Conservation (phyloP, 139 green algal genomes). For the Chloropicon primus region DNA sequence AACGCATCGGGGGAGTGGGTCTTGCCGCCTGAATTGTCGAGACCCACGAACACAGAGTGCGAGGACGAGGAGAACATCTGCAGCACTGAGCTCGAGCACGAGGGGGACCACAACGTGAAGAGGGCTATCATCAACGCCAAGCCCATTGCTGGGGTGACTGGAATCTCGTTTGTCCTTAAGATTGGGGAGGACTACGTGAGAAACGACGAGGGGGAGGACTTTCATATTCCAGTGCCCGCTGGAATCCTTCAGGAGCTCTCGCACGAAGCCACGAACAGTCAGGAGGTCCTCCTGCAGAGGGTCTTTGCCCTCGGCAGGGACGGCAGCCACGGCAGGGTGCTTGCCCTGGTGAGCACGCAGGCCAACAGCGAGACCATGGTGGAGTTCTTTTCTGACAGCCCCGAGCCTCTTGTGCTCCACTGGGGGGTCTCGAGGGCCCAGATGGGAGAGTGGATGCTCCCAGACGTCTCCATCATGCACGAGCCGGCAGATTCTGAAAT, state of each 20-base stretch:
- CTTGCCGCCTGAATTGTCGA: not conserved
- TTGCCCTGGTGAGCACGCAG: conserved; percentile 1
- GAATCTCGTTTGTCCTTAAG: conserved; percentile 7
- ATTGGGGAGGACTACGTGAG: not conserved
- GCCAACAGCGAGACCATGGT: not conserved
- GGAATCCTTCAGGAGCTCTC: conserved; percentile 10
- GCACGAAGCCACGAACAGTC: not conserved
- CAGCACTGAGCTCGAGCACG: not conserved
- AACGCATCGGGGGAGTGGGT: not conserved
- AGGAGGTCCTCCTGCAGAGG: not conserved
- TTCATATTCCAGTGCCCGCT: conserved; percentile 1
- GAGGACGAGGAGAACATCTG: not conserved
- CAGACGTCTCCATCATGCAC: not conserved
- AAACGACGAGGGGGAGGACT: conserved; percentile 3
- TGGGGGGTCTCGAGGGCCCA: conserved; percentile 5
- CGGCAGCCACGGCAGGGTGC: not conserved
- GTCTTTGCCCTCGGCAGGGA: conserved; percentile 8
- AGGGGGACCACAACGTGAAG: not conserved
- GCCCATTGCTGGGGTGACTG: not conserved
- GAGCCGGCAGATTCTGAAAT: not conserved
- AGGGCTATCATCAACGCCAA: not conserved
- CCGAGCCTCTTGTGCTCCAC: conserved; percentile 8
- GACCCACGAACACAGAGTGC: not conserved
- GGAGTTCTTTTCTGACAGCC: conserved; percentile 7
- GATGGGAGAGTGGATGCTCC: not conserved